Evolutionary conservation across 2,329 filamentous ascomycete species (phyloP), one percentile per base, ranked within the genome.

Genomic region (Lachnellula willkommii): DNA sequence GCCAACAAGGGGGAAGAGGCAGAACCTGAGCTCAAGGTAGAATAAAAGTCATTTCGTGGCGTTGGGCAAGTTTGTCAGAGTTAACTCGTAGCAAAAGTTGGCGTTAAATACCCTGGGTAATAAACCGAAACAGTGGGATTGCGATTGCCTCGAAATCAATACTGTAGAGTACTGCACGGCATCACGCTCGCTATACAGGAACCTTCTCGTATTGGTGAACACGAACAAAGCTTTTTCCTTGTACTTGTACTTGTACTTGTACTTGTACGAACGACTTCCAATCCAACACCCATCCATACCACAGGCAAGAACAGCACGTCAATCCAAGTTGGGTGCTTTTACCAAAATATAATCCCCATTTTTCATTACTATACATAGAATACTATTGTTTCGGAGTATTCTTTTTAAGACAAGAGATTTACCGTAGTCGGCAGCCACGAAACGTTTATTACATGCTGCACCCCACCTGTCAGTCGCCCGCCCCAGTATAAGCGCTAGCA

Each of bases 61-160:
- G 55, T 60, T 61, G 55, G 56, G 47, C 36, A 28, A 40, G 48
- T 37, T 15, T 4, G 11, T 24, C 11, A 26, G 20, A 35, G 32
- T 17, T 35, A 46, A 35, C 50, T 39, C 22, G 50, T 50, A 26
- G 50, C 40, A 53, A 54, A 47, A 53, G 28, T 57, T 43, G 53
- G 48, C 58, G 49, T 48, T 15, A 60, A 47, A 60, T 60, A 62
- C 60, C 58, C 60, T 32, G 28, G 28, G 28, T 11, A 57, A 55
- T 52, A 20, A n/a, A 42, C 35, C 2, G 9, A 37, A 40, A 50
- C 28, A 17, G 35, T 49, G 35, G 14, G n/a, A 28, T 39, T 40
- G 17, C 20, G 24, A 28, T 39, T 40, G 17, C 20, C 32, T 36
- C 40, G 28, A 45, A 45, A 20, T 24, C 42, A 32, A 32, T 32